Base-by-base conservation (phyloP, 352 stramenopile genomes). In the Pythium pectinolyticum region DNA sequence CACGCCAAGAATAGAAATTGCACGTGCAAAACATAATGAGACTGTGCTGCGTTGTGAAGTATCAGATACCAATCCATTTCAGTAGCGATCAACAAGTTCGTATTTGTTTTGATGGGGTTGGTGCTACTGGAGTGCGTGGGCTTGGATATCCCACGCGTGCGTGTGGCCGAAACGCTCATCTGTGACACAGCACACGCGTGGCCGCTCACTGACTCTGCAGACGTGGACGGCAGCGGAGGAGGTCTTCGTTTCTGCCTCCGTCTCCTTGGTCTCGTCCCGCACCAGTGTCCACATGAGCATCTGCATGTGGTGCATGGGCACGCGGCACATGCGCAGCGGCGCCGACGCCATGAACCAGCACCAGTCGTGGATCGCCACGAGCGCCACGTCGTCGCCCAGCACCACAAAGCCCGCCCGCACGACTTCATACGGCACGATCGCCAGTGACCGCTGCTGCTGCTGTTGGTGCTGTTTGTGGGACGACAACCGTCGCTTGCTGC, bases 281-380 rank as follows among this genome's bases (percentile, higher is more conserved):
- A 7, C 14, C 11, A 66, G 19, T n/a, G 59, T 49, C 27, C 57
- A 60, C 31, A 37, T 57, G 25, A 65, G 40, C 57, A 65, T 57
- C 27, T 37, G 57, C 20, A 65, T 20, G 31, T 65, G 57, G 20
- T 40, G 47, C 47, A 60, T 55, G 22, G 59, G 50, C 9, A 60
- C 28, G 14, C 50, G 32, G 12, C 63, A 24, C 3, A n/a, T 2
- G 14, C 57, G 63, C 25, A 59, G 43, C 25, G 63, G 63, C 25
- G 55, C 57, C 20, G 54, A 57, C 7, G 37, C 20, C 32, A 58
- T 32, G 22, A 70, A 56, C 43, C 61, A 53, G 49, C 45, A 61
- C 63, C 63, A 70, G 63, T 70, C 63, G 4, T 61, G 19, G 24
- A 57, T 57, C 5, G 55, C 51, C 24, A 70, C 28, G 28, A 69